Conservation (phyloP, 1,284 basidiomycete species). For the Puccinia polysora region DNA sequence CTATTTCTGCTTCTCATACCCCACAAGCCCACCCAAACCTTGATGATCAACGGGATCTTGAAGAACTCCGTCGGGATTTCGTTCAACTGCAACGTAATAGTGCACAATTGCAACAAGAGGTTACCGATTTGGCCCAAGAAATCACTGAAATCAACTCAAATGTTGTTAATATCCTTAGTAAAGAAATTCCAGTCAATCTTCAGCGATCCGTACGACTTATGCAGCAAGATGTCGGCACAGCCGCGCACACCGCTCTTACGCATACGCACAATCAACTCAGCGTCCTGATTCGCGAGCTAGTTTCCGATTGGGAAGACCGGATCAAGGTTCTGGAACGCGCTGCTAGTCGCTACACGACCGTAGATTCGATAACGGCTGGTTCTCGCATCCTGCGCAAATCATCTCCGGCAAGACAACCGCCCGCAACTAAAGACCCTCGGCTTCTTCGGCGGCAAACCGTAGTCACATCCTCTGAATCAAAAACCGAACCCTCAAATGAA, state of each 20-base stretch:
- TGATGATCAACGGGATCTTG: too few relatives aligned
- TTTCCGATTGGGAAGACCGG: not conserved
- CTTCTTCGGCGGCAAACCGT: not conserved
- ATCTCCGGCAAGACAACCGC: not conserved
- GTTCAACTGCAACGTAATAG: too few relatives aligned
- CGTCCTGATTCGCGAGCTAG: not conserved
- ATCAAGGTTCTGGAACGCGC: not conserved
- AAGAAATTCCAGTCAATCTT: slow-evolving; percentile 13
- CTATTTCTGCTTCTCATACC: too few relatives aligned
- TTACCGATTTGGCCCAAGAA: too few relatives aligned
- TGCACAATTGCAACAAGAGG: too few relatives aligned
- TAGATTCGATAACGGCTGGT: not conserved
- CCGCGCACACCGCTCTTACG: not conserved
- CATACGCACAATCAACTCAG: not conserved
- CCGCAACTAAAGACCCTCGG: not conserved
- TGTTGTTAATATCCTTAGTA: not conserved
- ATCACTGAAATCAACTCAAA: not conserved
- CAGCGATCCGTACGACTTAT: slow-evolving; percentile 1
- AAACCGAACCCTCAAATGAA: too few relatives aligned
- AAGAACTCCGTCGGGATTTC: too few relatives aligned
- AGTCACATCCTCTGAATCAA: not conserved
- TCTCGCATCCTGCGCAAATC: not conserved
- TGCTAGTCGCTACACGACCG: not conserved
- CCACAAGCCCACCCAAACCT: too few relatives aligned
- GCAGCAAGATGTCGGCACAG: slow-evolving; percentile 12